Conservation (phyloP, 2,329 filamentous ascomycete species). For the Ophiostoma himal-ulmi region DNA sequence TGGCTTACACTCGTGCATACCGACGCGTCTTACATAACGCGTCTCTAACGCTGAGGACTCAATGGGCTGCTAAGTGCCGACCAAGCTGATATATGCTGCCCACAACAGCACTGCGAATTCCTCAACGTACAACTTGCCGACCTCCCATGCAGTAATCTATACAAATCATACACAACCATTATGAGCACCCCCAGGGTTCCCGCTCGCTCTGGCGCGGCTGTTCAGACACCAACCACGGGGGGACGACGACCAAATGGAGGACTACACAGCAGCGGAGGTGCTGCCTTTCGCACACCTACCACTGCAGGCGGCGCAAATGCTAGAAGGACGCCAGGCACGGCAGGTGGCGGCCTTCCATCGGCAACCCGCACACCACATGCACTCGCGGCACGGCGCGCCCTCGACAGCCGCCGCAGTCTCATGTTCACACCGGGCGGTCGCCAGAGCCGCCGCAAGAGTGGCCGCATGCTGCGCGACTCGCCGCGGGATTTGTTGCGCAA, state of each 20-base stretch:
- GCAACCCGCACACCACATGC: conserved; percentile 53
- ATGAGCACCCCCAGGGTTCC: conserved; percentile 21
- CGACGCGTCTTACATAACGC: conserved; percentile 15
- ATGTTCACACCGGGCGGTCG: conserved; percentile 51
- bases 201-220: conserved; percentile 1
- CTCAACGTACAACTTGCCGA: neutral
- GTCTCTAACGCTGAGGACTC: neutral
- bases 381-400: conserved; percentile 52
- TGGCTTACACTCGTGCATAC: neutral
- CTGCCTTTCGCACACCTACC: conserved; percentile 22
- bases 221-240: conserved; percentile 19
- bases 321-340: conserved; percentile 33
- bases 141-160: neutral
- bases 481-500: conserved; percentile 49
- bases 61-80: neutral
- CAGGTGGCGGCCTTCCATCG: conserved; percentile 39
- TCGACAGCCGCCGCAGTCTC: conserved; percentile 54
- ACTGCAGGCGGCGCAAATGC: conserved; percentile 13
- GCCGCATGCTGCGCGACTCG: conserved; percentile 51
- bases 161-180: neutral
- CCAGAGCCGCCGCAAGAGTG: conserved; percentile 50
- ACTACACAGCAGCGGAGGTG: conserved; percentile 15
- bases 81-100: neutral
- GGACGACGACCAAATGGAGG: neutral
- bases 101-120: neutral